Percentiles rank a stretch among this genome's conserved stretches.
Evolutionary conservation across 345 rosid species (phyloP).

Genomic region (Gossypium anomalum): DNA sequence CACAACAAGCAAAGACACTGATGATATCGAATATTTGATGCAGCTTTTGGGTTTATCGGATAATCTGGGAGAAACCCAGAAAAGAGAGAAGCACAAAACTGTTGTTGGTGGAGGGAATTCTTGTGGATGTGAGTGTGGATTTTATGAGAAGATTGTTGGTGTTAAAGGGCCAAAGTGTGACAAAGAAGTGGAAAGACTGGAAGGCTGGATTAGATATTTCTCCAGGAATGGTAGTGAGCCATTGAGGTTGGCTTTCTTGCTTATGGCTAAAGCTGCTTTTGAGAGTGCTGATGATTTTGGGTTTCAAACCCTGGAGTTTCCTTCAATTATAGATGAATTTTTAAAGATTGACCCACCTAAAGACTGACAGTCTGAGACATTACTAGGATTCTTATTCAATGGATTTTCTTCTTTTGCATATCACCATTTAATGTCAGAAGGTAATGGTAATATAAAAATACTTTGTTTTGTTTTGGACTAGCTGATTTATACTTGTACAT

Average conservation of each 20-base stretch:
- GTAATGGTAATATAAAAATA: not conserved
- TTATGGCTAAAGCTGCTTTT: constrained; percentile 43
- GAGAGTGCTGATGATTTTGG: constrained; percentile 19
- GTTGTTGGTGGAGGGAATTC: constrained; percentile 7
- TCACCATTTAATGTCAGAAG: not conserved
- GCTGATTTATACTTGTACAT: not conserved
- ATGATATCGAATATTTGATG: constrained; percentile 33
- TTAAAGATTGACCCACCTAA: constrained; percentile 41
- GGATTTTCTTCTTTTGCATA: not conserved
- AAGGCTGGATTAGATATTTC: constrained; percentile 40
- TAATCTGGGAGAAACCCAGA: constrained; percentile 11
- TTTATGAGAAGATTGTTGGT: constrained; percentile 44
- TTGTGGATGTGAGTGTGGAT: constrained; percentile 36
- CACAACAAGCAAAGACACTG: not conserved
- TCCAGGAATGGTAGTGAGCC: constrained; percentile 32
- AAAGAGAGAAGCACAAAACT: constrained; percentile 15
- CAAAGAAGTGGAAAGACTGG: constrained; percentile 39
- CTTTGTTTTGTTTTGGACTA: not conserved
- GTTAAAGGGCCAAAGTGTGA: constrained; percentile 48
- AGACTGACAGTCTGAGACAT: constrained; percentile 12
- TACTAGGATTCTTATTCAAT: not conserved
- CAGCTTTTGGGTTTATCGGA: constrained; percentile 33
- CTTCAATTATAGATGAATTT: constrained; percentile 37
- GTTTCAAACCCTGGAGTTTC: constrained; percentile 39
- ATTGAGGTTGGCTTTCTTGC: constrained; percentile 44